Base-by-base conservation (phyloP, 768 basidiomycete genomes). In the Fistulinella prunicolor region DNA sequence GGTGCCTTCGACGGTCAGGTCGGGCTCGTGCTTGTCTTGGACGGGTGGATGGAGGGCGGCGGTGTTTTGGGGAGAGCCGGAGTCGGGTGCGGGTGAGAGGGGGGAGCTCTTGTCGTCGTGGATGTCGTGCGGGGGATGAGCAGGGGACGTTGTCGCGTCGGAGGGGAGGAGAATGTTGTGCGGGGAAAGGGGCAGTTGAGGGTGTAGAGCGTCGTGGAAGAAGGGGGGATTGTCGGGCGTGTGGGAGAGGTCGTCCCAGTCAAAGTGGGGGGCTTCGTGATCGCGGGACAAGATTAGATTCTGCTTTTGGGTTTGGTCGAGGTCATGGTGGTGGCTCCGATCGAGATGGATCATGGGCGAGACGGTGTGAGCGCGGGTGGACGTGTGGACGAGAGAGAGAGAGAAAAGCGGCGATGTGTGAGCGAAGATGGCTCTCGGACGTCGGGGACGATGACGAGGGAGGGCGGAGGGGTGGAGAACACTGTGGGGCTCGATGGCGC, bases 61-160 rank as follows among this genome's bases (percentile, higher is more conserved):
- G 50, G 47, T 21, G 46, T 58, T 57, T 44, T 53, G 54, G 16
- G 71, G 71, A 1, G 76, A 74, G 24, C 62, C 67, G 8, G 72
- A 63, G 38, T 76, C 76, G 26, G 81, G 80, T 0, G 74, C 70
- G 21, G 81, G 81, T 17, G 82, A 81, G 38, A 83, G 69, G 23
- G 81, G 79, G 1, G 82, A 83, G 58, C 72, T 75, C 57, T 71
- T 70, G 67, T 81, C 76, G 34, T 71, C 62, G 22, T 29, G 60
- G 6, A 54, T 14, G 46, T 61, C 55, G 45, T 40, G 65, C 0
- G 41, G 13, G 49, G 50, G 51, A 20, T 46, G 58, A 9, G 41
- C 22, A n/a, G 55, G 51, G 22, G 52, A 53, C 0, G 54, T 44
- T 8, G 49, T 46, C 3, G 44, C 16, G 34, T 42, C 53, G 9